Evolutionary conservation across 2,329 filamentous ascomycete genomes (phyloP), one percentile per base, ranked within the genome.

Genomic region (Fusarium sp.): DNA sequence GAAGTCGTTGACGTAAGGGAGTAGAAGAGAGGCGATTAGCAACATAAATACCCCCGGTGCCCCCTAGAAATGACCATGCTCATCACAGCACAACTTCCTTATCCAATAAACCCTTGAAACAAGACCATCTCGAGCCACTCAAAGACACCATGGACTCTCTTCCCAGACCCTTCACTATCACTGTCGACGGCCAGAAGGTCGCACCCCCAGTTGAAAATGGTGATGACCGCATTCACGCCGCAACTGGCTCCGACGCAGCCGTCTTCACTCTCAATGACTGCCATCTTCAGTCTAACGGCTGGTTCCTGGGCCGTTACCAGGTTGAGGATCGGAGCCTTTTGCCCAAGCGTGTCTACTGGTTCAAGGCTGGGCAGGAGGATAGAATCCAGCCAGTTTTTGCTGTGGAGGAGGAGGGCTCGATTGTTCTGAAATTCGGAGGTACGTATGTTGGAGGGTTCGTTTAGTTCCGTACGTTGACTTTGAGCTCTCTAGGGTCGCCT

Each of bases 261-360:
- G 16, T 74, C 10, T 74, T 73, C 9, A 42, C 59, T 6, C 7
- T 73, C 3, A 60, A 38, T 11, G n/a, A 40, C 0, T 34, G 62
- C 6, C 63, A 14, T 0, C 57, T 73, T 0, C 11, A 62, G 5
- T 71, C 66, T 16, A 64, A 60, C 0, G 71, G 58, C 1, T 73
- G 61, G 56, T 54, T 54, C 18, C 11, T 73, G 38, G 71, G 71
- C 2, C 71, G 71, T 1, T 20, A 5, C 2, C 4, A 14, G 1
- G 2, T 14, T 2, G 71, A 74, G 11, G 67, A 74, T 2, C 16
- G 2, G 1, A 72, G 71, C 6, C 2, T 74, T 2, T 3, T 14
- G 29, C 71, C 71, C 13, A 73, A 73, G 35, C 37, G 11, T 1
- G 29, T 74, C 5, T n/a, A 52, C 0, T 74, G 71, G 71, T 56